Conservation (phyloP, 495 filamentous ascomycete genomes). For the Penicillium crystallinum region DNA sequence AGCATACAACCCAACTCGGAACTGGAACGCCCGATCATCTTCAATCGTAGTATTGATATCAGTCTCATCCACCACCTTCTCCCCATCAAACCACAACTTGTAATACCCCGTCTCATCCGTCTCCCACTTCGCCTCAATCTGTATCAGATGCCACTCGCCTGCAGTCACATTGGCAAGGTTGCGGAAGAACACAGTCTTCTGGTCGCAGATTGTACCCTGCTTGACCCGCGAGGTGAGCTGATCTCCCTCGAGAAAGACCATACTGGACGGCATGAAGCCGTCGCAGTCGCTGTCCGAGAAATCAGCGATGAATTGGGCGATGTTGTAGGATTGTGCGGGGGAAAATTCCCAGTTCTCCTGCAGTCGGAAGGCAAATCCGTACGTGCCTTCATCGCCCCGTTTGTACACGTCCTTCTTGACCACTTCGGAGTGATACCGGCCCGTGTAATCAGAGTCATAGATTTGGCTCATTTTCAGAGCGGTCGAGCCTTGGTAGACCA, state of each 20-base stretch:
- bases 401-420: constrained; percentile 43
- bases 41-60: constrained; percentile 43
- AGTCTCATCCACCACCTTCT: constrained; percentile 40
- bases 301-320: constrained; percentile 54
- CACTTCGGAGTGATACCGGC: constrained; percentile 54
- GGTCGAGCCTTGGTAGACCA: constrained; percentile 37
- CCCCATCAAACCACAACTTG: constrained; percentile 49
- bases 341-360: constrained; percentile 45
- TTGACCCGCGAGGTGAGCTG: constrained; percentile 46
- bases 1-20: constrained; percentile 51
- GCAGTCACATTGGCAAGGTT: constrained; percentile 36
- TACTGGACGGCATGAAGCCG: constrained; percentile 48
- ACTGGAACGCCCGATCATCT: constrained; percentile 45
- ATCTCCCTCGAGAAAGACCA: constrained; percentile 48
- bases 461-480: constrained; percentile 52
- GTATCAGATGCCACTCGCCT: constrained; percentile 47
- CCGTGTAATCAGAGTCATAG: constrained; percentile 41
- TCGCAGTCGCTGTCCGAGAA: constrained; percentile 46
- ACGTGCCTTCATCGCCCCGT: constrained; percentile 47
- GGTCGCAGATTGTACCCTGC: constrained; percentile 38
- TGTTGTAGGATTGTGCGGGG: constrained; percentile 45
- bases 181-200: constrained; percentile 26
- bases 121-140: constrained; percentile 47
- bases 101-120: constrained; percentile 42
- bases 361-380: constrained; percentile 53